These are phyloP conservation scores for Drechslerella dactyloides DNA, from an alignment of 2,329 filamentous ascomycete genomes.

Conservation along the genomic window DNA sequence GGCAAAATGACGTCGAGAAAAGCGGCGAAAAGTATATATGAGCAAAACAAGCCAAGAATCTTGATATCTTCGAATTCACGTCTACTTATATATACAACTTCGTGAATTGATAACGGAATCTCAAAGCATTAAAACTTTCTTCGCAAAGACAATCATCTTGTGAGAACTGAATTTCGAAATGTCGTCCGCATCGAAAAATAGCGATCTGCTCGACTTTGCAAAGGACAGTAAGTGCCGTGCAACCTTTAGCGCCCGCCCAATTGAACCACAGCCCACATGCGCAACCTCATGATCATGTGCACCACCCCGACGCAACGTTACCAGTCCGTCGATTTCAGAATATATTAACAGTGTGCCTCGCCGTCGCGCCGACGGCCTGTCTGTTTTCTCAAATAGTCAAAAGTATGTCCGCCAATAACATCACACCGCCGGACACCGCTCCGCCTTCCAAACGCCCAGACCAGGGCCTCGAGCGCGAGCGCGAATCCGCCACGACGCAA, in stretches of 20 bases:
- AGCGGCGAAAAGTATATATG: neutral
- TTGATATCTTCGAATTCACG: too few species aligned
- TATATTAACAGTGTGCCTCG: too few species aligned
- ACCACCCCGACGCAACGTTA: too few species aligned
- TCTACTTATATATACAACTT: too few species aligned
- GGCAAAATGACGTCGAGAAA: conserved; percentile 39
- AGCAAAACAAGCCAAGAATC: too few species aligned
- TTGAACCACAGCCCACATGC: too few species aligned
- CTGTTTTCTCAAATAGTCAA: conserved; percentile 16
- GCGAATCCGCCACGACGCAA: neutral
- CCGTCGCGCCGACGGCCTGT: neutral
- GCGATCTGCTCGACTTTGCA: conserved; percentile 32
- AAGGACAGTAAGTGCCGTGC: conserved; percentile 28
- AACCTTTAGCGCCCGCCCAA: too few species aligned
- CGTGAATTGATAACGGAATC: too few species aligned
- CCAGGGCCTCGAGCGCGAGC: neutral
- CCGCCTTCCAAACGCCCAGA: neutral
- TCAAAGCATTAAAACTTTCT: too few species aligned
- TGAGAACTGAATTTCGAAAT: conserved; percentile 14
- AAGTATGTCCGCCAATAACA: conserved; percentile 34
- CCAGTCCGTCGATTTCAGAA: too few species aligned
- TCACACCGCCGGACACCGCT: conserved; percentile 30
- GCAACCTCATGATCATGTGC: too few species aligned
- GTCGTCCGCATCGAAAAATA: conserved; percentile 22
- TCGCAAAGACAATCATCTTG: too few species aligned